Conservation (phyloP, 768 basidiomycete genomes). For the Multifurca ochricompacta region DNA sequence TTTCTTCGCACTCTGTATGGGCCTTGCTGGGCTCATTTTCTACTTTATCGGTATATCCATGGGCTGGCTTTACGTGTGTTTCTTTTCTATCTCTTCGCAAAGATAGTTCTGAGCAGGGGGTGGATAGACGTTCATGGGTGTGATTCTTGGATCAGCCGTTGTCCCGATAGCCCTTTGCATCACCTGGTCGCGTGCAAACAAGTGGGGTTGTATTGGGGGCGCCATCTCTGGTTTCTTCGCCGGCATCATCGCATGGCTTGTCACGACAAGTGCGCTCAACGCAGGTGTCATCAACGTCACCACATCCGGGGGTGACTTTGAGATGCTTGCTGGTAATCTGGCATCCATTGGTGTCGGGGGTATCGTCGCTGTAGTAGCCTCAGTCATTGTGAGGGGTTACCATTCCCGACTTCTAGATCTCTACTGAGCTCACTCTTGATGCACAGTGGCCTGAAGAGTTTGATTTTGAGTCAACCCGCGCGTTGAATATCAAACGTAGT, state of each 20-base stretch:
- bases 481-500: constrained; percentile 50
- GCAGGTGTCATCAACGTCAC: constrained; percentile 61
- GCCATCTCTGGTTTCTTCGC: constrained; percentile 58
- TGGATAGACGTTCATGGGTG: constrained; percentile 76
- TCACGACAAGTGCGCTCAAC: constrained; percentile 66
- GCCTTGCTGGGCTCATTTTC: constrained; percentile 77
- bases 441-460: constrained; percentile 72
- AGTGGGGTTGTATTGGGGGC: constrained; percentile 74
- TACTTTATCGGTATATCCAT: constrained; percentile 86
- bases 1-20: constrained; percentile 70
- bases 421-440: not conserved
- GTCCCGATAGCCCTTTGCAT: constrained; percentile 82
- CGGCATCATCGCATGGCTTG: constrained; percentile 80
- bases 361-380: constrained; percentile 59
- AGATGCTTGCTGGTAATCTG: constrained; percentile 89
- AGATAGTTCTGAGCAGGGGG: not conserved
- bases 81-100: not conserved
- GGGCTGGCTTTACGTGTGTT: constrained; percentile 85
- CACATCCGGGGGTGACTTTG: constrained; percentile 34
- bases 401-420: not conserved
- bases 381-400: constrained; percentile 45
- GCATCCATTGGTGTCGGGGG: constrained; percentile 76
- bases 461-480: constrained; percentile 71
- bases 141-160: constrained; percentile 77
- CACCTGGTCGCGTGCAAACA: constrained; percentile 82